Evolutionary conservation across 73 alveolate species (phyloP).

Genomic region (Tetrahymena elliotti): DNA sequence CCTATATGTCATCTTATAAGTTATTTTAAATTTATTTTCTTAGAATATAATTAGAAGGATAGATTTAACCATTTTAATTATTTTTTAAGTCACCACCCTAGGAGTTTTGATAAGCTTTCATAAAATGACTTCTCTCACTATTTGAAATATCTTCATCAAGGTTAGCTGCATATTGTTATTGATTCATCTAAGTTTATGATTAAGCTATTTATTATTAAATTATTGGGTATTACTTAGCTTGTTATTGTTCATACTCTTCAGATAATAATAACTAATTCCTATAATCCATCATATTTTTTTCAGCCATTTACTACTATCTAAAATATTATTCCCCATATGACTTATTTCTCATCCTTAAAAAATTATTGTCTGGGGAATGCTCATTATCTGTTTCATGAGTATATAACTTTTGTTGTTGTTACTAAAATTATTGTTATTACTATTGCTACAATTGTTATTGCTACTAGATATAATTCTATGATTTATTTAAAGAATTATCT

Average conservation of each 20-base stretch:
- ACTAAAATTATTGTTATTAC: background rate
- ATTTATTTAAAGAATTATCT: background rate
- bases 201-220: too few species aligned
- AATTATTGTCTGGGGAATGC: background rate
- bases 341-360: background rate
- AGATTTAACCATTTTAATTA: background rate
- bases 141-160: background rate
- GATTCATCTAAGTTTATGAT: background rate
- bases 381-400: background rate
- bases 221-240: background rate
- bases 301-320: background rate
- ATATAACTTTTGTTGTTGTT: background rate
- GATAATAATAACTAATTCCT: background rate
- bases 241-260: background rate
- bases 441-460: background rate
- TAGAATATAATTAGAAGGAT: background rate
- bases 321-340: background rate
- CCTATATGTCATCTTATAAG: background rate
- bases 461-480: background rate
- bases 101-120: background rate
- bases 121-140: background rate
- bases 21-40: background rate
- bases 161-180: background rate
- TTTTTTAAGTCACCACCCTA: background rate
- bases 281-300: background rate